Percentiles rank a stretch among this genome's conserved stretches.
phyloP scores from a whole-genome alignment of 2,329 filamentous ascomycete genomes.

The Xylaria sp. region DNA sequence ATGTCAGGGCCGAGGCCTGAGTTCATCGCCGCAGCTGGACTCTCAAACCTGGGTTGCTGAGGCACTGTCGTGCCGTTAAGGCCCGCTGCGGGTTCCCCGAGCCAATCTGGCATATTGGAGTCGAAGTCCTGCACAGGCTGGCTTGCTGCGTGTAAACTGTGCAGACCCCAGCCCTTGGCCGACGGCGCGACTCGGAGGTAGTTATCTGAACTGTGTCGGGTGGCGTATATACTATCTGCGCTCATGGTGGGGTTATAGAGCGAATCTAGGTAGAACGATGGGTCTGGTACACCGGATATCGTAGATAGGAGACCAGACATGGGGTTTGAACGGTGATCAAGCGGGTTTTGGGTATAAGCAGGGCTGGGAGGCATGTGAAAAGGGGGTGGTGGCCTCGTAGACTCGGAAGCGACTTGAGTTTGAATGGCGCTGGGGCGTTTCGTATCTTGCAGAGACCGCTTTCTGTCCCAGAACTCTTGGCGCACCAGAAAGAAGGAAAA shows the following conservation, averaged over 20 bases:
- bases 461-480: conserved; percentile 1
- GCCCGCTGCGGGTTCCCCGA: conserved; percentile 7
- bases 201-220: conserved; percentile 28
- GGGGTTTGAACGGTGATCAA: conserved; percentile 15
- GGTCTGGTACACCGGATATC: conserved; percentile 2
- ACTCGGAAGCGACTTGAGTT: neutral
- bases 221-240: conserved; percentile 11
- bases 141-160: conserved; percentile 35
- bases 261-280: conserved; percentile 22
- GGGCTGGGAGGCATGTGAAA: conserved; percentile 20
- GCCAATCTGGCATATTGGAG: conserved; percentile 35
- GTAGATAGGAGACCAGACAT: conserved; percentile 19
- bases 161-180: conserved; percentile 38
- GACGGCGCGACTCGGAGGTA: conserved; percentile 39
- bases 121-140: conserved; percentile 26
- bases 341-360: conserved; percentile 8
- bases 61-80: conserved; percentile 10
- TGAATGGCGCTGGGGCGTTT: conserved; percentile 1
- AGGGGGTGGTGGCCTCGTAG: neutral
- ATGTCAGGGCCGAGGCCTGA: neutral
- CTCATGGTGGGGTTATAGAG: conserved; percentile 18
- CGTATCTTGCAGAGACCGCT: neutral
- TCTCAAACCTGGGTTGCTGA: neutral
- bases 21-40: neutral
- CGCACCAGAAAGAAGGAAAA: conserved; percentile 11